Conservation (phyloP, 2,329 filamentous ascomycete genomes). For the Coniochaeta sp. region DNA sequence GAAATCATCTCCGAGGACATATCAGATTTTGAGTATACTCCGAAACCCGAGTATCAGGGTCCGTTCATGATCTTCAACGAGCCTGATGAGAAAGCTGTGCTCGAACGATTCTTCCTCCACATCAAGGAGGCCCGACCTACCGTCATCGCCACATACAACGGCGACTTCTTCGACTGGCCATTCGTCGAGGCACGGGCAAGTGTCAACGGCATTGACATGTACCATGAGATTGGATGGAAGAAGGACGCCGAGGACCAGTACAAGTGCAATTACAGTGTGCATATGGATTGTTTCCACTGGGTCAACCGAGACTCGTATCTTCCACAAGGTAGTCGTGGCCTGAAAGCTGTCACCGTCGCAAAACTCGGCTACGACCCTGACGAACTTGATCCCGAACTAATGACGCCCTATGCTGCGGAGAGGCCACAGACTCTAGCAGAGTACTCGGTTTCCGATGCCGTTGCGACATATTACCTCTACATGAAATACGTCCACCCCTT, state of each 20-base stretch:
- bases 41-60: conserved; percentile 90
- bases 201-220: conserved; percentile 97
- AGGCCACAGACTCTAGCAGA: conserved; percentile 90
- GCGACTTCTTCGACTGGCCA: conserved; percentile 99
- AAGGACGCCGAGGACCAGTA: conserved; percentile 96
- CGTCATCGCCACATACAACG: conserved; percentile 99
- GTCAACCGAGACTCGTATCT: conserved; percentile 98
- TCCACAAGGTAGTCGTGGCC: conserved; percentile 89
- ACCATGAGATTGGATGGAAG: conserved; percentile 93
- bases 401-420: conserved; percentile 88
- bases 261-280: conserved; percentile 90
- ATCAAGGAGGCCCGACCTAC: conserved; percentile 92
- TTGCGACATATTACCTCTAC: conserved; percentile 97
- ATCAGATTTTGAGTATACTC: conserved; percentile 95
- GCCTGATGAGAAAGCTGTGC: conserved; percentile 76
- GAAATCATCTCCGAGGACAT: conserved; percentile 98
- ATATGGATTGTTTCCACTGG: conserved; percentile 99
- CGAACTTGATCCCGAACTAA: conserved; percentile 92
- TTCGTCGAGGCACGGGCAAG: conserved; percentile 93
- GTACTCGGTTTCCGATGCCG: conserved; percentile 97
- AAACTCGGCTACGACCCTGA: conserved; percentile 98
- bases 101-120: conserved; percentile 91
- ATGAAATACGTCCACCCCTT: conserved; percentile 99
- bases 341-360: conserved; percentile 95
- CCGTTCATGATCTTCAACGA: conserved; percentile 99